Conservation (phyloP, 2,329 filamentous ascomycete species). For the Pseudophaeomoniella oleicola region DNA sequence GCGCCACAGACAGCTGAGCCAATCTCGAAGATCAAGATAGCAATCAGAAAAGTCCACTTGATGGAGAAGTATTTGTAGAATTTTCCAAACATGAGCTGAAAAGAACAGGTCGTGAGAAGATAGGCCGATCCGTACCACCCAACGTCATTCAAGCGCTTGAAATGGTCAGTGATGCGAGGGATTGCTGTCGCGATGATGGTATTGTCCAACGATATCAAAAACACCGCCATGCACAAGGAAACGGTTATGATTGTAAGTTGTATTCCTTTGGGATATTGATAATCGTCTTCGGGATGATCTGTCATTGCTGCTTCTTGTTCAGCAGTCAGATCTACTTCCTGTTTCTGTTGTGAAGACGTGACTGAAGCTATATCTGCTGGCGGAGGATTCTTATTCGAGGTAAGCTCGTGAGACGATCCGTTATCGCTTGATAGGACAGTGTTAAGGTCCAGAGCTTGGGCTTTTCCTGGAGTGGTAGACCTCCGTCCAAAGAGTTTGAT, state of each 20-base stretch:
- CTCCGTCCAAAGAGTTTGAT: neutral
- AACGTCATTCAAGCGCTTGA: conserved; percentile 14
- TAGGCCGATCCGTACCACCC: conserved; percentile 15
- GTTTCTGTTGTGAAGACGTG: neutral
- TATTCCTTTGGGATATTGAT: conserved; percentile 10
- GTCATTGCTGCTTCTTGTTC: conserved; percentile 4
- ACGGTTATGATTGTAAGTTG: conserved; percentile 10
- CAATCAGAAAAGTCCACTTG: conserved; percentile 13
- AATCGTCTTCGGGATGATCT: conserved; percentile 9
- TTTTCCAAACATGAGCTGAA: conserved; percentile 14
- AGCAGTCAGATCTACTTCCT: neutral
- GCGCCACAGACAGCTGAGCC: conserved; percentile 14
- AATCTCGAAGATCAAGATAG: conserved; percentile 12
- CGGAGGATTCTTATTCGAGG: neutral
- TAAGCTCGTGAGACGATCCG: neutral
- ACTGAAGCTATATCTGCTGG: neutral
- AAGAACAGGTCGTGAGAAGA: conserved; percentile 13
- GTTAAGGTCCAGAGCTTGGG: too few species aligned
- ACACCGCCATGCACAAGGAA: conserved; percentile 13
- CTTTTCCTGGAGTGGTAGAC: neutral
- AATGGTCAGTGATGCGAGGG: conserved; percentile 14
- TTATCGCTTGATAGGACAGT: neutral
- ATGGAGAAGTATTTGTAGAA: conserved; percentile 14
- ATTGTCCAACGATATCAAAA: conserved; percentile 15
- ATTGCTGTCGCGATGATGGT: conserved; percentile 16